Evolutionary conservation across 805 yeast genomes (phyloP).

Genomic region (Nadsonia fulvescens): DNA sequence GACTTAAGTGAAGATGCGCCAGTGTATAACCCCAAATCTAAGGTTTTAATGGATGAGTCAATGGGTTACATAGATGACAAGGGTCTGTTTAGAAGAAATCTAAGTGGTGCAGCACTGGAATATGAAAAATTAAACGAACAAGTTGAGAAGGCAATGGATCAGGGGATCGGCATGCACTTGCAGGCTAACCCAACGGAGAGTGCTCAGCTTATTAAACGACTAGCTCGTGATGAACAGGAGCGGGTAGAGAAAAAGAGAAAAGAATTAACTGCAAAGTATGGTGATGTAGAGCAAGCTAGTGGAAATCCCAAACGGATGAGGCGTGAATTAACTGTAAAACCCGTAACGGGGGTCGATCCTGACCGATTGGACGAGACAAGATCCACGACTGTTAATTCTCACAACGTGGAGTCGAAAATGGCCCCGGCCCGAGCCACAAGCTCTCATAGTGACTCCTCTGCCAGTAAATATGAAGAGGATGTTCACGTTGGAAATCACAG

Average conservation of each 20-base stretch:
- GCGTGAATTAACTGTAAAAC: too few species aligned
- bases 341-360: not conserved
- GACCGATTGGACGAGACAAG: too few species aligned
- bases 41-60: conserved; percentile 14
- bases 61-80: conserved; percentile 22
- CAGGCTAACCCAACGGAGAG: conserved; percentile 32
- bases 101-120: conserved; percentile 38
- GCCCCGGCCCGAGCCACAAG: too few species aligned
- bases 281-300: too few species aligned
- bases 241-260: too few species aligned
- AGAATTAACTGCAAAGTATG: too few species aligned
- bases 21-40: conserved; percentile 25
- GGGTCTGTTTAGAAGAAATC: conserved; percentile 33
- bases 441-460: too few species aligned
- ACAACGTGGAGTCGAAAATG: too few species aligned
- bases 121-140: conserved; percentile 29
- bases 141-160: conserved; percentile 28
- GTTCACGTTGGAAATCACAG: conserved; percentile 22
- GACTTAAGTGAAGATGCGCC: conserved; percentile 31
- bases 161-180: conserved; percentile 16
- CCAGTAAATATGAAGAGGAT: conserved; percentile 25
- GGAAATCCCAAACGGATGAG: too few species aligned
- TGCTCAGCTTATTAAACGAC: too few species aligned
- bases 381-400: too few species aligned
- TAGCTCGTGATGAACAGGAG: conserved; percentile 20